Evolutionary conservation across 306 rosid species (phyloP), one percentile per base, ranked within the genome.

Genomic region (Lithocarpus polystachyus): DNA sequence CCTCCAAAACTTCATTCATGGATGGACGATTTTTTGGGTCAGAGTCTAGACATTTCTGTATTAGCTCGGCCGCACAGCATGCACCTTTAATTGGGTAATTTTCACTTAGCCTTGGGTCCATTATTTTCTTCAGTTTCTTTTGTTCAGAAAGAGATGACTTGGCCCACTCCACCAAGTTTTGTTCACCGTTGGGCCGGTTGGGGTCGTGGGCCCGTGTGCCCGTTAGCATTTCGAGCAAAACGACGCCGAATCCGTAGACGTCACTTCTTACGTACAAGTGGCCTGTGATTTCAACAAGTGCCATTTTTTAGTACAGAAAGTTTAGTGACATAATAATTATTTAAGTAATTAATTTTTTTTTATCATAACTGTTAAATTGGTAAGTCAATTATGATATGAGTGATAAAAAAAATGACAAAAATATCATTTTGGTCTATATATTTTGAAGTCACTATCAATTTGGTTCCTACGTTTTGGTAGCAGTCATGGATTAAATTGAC

Each of bases 181-280:
- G 79, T 45, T 80, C 59, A 6, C 75, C 35, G 0, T 64, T 0
- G 0, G 94, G 89, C 56, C 89, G 68, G 35, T 77, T 82, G 5
- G 26, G 3, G 87, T 93, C 99, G 3, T 90, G 22, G 0, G 94
- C 98, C 2, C 59, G 77, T 0, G 76, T 51, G 0, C 99, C 99
- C 0, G 97, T 91, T 23, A 95, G 13, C 24, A 95, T 52, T 72
- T 95, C 99, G 6, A 95, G 85, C 31, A 95, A 84, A 18, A 96
- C 98, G 1, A 96, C 96, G 1, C 98, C 97, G 18, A 96, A 96
- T 20, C 99, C 99, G 5, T 84, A 93, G 24, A 96, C 99, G 20
- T 96, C 99, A 7, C 99, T 96, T 43, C 81, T 96, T 56, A 93
- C 79, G 24, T 96, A 91, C 3, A 96, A 81, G 82, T 93, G 98